These are phyloP conservation scores for Naematelia encephala DNA, from an alignment of 768 basidiomycete species.

Conservation along the genomic window DNA sequence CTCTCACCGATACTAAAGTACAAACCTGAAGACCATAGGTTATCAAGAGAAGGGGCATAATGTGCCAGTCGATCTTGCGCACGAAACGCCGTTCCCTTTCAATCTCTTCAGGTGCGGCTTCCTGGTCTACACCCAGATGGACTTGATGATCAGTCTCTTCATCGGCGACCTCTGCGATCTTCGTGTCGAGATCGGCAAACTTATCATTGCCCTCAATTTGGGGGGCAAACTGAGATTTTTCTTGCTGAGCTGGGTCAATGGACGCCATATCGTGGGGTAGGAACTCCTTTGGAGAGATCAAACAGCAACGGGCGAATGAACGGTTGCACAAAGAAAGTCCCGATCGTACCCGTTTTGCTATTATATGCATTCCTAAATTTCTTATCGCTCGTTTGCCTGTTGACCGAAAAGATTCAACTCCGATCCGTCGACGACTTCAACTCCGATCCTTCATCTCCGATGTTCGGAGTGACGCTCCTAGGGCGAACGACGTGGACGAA, in stretches of 20 bases:
- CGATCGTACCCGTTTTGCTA: too few relatives aligned
- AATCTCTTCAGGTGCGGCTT: slow-evolving; percentile 10
- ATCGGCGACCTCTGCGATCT: slow-evolving; percentile 13
- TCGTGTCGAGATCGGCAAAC: not conserved
- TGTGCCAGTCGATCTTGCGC: slow-evolving; percentile 25
- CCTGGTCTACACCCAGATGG: slow-evolving; percentile 13
- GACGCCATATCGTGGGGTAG: too few relatives aligned
- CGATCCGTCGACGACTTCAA: not conserved
- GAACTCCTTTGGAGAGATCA: too few relatives aligned
- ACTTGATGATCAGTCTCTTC: slow-evolving; percentile 11
- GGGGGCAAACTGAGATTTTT: too few relatives aligned
- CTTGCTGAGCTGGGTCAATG: too few relatives aligned
- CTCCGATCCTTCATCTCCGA: not conserved
- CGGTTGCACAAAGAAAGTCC: too few relatives aligned
- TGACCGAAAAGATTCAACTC: too few relatives aligned
- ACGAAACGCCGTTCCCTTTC: slow-evolving; percentile 8
- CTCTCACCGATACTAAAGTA: not conserved
- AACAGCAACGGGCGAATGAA: not conserved
- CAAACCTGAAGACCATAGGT: slow-evolving; percentile 16
- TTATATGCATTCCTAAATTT: too few relatives aligned
- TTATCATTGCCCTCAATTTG: slow-evolving; percentile 4
- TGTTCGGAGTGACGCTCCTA: too few relatives aligned
- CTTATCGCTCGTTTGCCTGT: too few relatives aligned
- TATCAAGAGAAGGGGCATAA: slow-evolving; percentile 23
- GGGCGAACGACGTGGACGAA: too few relatives aligned